A percentile compares a stretch with the other conserved stretches of the same genome.
Evolutionary conservation across 1,284 basidiomycete species (phyloP).

Genomic region (Malassezia globosa): DNA sequence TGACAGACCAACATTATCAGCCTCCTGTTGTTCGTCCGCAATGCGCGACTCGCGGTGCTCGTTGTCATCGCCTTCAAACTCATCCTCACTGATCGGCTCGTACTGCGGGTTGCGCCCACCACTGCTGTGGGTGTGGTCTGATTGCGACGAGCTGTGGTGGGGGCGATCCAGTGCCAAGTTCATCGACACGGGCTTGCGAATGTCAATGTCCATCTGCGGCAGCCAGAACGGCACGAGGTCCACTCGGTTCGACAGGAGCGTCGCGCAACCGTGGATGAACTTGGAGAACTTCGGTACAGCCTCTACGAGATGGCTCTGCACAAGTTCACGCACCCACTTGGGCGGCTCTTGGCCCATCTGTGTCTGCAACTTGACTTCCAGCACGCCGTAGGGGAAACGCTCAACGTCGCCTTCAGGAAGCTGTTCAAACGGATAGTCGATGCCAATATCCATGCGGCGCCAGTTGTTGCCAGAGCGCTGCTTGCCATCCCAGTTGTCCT

Average conservation of each 20-base stretch:
- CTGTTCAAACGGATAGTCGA: conserved; percentile 79
- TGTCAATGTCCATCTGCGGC: conserved; percentile 65
- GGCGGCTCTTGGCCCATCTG: conserved; percentile 93
- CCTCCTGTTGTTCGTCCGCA: conserved; percentile 37
- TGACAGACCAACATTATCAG: conserved; percentile 37
- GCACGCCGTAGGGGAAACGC: conserved; percentile 88
- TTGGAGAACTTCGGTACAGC: conserved; percentile 57
- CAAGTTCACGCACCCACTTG: conserved; percentile 87
- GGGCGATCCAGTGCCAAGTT: conserved; percentile 41
- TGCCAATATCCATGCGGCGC: conserved; percentile 85
- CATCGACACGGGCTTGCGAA: conserved; percentile 29
- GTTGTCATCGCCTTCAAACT: conserved; percentile 40
- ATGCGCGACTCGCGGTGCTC: conserved; percentile 18
- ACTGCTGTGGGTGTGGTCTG: conserved; percentile 27
- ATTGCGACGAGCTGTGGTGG: conserved; percentile 25
- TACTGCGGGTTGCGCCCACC: conserved; percentile 23
- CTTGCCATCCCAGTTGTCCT: conserved; percentile 89
- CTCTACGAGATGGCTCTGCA: conserved; percentile 70
- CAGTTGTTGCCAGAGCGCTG: conserved; percentile 74
- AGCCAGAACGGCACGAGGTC: conserved; percentile 99
- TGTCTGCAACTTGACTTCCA: conserved; percentile 95
- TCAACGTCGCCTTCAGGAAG: conserved; percentile 61
- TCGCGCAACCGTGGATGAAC: conserved; percentile 96
- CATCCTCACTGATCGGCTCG: conserved; percentile 45
- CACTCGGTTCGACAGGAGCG: conserved; percentile 79